phyloP scores from a whole-genome alignment of 257 asterid genomes.

The Linderniella brevidens region DNA sequence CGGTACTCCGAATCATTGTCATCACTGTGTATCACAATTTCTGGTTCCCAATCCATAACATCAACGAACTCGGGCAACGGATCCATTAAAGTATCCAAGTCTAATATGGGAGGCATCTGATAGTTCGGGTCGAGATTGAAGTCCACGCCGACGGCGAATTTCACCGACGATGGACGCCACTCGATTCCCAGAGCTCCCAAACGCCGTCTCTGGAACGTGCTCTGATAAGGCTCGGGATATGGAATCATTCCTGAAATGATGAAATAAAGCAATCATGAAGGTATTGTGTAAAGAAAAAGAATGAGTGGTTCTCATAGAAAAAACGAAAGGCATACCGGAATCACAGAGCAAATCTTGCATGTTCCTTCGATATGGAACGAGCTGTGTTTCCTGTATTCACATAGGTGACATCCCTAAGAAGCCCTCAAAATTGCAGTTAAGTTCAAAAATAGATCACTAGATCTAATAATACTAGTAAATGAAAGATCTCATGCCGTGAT shows the following conservation, averaged over 20 bases:
- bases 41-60: conserved; percentile 97
- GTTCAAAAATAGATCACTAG: neutral
- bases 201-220: conserved; percentile 68
- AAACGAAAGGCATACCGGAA: conserved; percentile 32
- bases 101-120: conserved; percentile 64
- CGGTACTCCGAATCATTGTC: conserved; percentile 88
- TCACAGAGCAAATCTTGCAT: conserved; percentile 99
- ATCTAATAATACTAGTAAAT: conserved; percentile 9
- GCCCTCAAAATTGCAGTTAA: too few relatives aligned
- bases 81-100: conserved; percentile 62
- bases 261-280: conserved; percentile 10
- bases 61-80: conserved; percentile 83
- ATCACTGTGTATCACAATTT: conserved; percentile 70
- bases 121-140: conserved; percentile 66
- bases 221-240: conserved; percentile 91
- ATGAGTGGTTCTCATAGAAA: neutral
- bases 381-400: conserved; percentile 69
- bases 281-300: conserved; percentile 3
- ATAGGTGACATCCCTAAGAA: too few relatives aligned
- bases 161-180: conserved; percentile 90
- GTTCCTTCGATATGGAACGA: conserved; percentile 84
- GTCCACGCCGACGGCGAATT: conserved; percentile 77
- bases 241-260: conserved; percentile 64
- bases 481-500: conserved; percentile 8
- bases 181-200: conserved; percentile 86